Conservation (phyloP, 305 asterid species). For the Rubia tinctorum region DNA sequence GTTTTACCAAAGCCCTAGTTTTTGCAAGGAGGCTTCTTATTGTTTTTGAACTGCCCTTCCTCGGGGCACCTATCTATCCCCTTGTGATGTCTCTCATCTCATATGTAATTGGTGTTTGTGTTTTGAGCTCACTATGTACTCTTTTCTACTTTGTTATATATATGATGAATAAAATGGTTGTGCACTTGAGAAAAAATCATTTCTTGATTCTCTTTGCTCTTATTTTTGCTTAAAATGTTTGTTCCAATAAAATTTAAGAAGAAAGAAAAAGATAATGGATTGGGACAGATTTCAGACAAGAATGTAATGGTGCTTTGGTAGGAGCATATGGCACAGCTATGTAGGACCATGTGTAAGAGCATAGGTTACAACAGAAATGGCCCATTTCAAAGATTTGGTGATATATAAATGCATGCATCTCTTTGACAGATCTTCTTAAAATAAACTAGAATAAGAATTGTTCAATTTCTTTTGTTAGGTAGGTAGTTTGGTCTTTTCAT, state of each 20-base stretch:
- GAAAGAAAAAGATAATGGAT: background rate
- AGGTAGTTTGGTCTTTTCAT: too few relatives aligned
- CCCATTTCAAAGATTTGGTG: background rate
- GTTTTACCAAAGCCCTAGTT: slow-evolving; percentile 4
- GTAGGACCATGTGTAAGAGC: background rate
- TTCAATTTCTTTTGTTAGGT: too few relatives aligned
- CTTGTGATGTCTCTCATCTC: background rate
- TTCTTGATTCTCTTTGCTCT: background rate
- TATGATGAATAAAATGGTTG: slow-evolving; percentile 2
- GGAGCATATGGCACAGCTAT: slow-evolving; percentile 1
- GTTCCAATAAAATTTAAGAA: background rate
- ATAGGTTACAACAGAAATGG: background rate
- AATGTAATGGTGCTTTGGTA: background rate
- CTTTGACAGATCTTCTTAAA: background rate
- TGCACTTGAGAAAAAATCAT: background rate
- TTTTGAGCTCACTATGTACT: slow-evolving; percentile 2
- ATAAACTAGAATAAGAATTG: too few relatives aligned
- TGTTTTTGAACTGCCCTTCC: background rate
- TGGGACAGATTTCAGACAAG: background rate
- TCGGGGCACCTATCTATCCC: background rate
- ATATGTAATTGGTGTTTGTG: background rate
- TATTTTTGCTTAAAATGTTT: background rate
- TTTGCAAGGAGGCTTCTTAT: background rate
- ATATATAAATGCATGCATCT: background rate
- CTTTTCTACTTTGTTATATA: background rate